These are phyloP conservation scores for Rhododendron simsii DNA, from an alignment of 148 eudicot species.

Conservation along the genomic window DNA sequence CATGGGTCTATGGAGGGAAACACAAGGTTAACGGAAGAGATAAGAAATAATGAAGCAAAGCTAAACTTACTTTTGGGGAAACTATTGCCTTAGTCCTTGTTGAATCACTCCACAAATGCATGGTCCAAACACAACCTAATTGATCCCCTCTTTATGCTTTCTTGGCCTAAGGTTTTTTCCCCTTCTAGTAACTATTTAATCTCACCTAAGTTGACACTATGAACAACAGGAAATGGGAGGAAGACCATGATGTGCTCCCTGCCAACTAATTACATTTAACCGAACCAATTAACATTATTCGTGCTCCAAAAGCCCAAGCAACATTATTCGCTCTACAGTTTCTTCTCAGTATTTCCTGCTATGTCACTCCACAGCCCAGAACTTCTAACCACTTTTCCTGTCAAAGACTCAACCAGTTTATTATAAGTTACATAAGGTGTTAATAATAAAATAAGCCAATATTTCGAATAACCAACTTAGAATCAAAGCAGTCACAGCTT, in stretches of 20 bases:
- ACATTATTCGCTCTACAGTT: constrained; percentile 58
- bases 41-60: too few relatives aligned
- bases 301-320: constrained; percentile 93
- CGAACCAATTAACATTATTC: too few relatives aligned
- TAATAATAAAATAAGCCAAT: not conserved
- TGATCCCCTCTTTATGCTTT: not conserved
- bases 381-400: constrained; percentile 99
- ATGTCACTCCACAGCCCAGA: constrained; percentile 96
- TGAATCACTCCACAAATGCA: not conserved
- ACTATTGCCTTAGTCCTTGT: not conserved
- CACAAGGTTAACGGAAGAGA: not conserved
- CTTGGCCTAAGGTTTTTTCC: not conserved
- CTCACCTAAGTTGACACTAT: not conserved
- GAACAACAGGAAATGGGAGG: not conserved
- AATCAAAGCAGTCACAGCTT: not conserved
- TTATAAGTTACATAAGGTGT: not conserved
- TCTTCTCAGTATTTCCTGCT: constrained; percentile 84
- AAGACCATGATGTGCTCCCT: not conserved
- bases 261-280: not conserved
- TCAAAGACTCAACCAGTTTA: constrained; percentile 11
- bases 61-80: too few relatives aligned
- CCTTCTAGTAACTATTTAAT: not conserved
- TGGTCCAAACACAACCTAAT: not conserved
- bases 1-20: not conserved
- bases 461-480: not conserved